Evolutionary conservation across 257 asterid genomes (phyloP), one percentile per base, ranked within the genome.

Genomic region (Penstemon newberryi): DNA sequence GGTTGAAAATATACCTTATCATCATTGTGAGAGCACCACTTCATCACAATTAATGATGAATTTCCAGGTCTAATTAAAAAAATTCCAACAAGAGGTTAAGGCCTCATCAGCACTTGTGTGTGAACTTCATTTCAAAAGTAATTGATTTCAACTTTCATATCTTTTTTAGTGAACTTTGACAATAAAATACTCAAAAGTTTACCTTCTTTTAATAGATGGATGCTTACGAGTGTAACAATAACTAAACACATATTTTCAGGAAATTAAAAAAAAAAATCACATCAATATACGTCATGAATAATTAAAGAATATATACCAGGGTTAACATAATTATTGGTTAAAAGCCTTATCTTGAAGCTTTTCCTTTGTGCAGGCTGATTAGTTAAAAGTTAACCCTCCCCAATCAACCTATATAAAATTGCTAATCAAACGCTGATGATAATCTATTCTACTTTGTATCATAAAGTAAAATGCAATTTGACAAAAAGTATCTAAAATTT

Each of bases 371-470:
- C 60, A 49, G 51, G 43, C 59, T 64, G 33, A 25, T 25, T 62
- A 40, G 8, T 60, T 13, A 42, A 43, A 42, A 42, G 13, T 7
- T 3, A 50, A 55, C 53, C 73, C 65, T 60, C 60, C 33, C 75
- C 75, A 75, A 75, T 75, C n/a, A 70, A 41, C 4, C 57, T 64
- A 56, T 75, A 63, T 46, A 7, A 55, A 67, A 38, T 53, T 68
- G 61, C 74, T 74, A 69, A 74, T 75, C 66, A 69, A 63, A 52
- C 44, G 65, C 70, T 60, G 67, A 66, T 60, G 73, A 66, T 66
- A 52, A 73, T 46, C 45, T 74, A 67, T 43, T 60, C 58, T 51
- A 59, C 53, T 18, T 52, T 49, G 62, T 44, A 44, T 15, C 49
- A 33, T 33, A 7, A 56, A 4, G 47, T 33, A 40, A 50, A 33